phyloP scores from a whole-genome alignment of 2,329 filamentous ascomycete species.

The Cryoendolithus antarcticus region DNA sequence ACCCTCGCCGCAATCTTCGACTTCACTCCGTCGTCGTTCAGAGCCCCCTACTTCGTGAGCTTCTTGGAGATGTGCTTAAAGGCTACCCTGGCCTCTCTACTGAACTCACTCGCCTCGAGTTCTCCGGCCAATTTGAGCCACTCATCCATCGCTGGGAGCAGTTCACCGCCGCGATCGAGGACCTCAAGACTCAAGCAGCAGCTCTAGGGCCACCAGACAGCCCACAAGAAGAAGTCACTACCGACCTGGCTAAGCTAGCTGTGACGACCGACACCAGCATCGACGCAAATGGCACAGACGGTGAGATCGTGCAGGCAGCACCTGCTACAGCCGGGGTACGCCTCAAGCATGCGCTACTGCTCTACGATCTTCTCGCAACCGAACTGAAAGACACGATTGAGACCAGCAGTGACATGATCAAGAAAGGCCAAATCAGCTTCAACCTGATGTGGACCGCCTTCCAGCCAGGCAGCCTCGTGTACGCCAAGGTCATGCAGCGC shows the following conservation, averaged over 20 bases:
- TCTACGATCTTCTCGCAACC: conserved; percentile 25
- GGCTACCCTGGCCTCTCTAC: conserved; percentile 50
- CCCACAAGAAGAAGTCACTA: background rate
- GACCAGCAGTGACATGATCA: conserved; percentile 25
- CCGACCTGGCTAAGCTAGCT: background rate
- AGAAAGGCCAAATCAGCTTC: conserved; percentile 23
- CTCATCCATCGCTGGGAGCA: conserved; percentile 54
- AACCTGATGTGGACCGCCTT: conserved; percentile 25
- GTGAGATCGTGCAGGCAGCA: no score
- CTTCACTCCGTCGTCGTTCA: conserved; percentile 47
- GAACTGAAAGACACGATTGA: conserved; percentile 33
- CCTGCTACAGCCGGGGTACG: background rate
- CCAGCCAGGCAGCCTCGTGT: conserved; percentile 22
- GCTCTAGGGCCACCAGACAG: background rate
- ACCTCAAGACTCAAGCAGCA: conserved; percentile 9
- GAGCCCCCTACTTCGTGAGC: conserved; percentile 46
- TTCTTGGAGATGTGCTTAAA: conserved; percentile 42
- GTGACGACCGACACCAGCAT: conserved; percentile 3
- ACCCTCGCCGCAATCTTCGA: conserved; percentile 48
- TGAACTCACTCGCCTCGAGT: conserved; percentile 47
- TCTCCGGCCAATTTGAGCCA: conserved; percentile 47
- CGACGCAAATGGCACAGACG: background rate
- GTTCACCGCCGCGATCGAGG: conserved; percentile 27
- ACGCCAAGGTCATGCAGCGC: conserved; percentile 25
- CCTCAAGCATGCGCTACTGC: conserved; percentile 26